Percentiles rank a stretch among this genome's conserved stretches.
phyloP scores from a whole-genome alignment of 371 early-diverging fungal genomes.

The Coemansia sp. region DNA sequence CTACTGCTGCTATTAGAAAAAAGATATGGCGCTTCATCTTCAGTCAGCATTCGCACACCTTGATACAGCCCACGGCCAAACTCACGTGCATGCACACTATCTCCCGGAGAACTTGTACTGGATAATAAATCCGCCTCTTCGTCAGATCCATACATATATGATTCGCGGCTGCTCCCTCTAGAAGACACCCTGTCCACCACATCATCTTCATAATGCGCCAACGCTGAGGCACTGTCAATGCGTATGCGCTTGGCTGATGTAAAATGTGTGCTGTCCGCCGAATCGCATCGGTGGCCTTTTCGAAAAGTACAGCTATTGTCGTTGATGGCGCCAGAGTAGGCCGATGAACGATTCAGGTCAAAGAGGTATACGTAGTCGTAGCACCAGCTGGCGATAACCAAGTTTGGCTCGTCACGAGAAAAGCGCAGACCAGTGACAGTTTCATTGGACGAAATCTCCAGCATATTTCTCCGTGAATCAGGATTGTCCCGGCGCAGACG shows the following conservation, averaged over 20 bases:
- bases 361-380: constrained; percentile 60
- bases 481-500: constrained; percentile 17
- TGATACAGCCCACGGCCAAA: constrained; percentile 19
- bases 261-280: background rate
- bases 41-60: constrained; percentile 22
- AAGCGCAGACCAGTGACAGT: constrained; percentile 51
- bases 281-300: background rate
- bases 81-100: background rate
- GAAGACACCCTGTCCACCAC: background rate
- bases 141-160: background rate
- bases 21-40: constrained; percentile 34
- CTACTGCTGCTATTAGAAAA: constrained; percentile 8
- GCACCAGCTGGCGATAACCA: constrained; percentile 67
- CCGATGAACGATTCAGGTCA: constrained; percentile 54
- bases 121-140: no score
- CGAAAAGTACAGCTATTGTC: background rate
- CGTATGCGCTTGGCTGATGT: constrained; percentile 25
- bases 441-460: constrained; percentile 23
- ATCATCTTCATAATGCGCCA: background rate
- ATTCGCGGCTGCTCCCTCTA: background rate
- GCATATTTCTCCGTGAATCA: background rate
- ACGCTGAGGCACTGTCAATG: background rate
- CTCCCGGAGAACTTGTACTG: background rate
- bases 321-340: constrained; percentile 15
- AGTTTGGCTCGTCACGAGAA: constrained; percentile 31